Conservation (phyloP, 495 filamentous ascomycete genomes). For the Aspergillus ostianus region DNA sequence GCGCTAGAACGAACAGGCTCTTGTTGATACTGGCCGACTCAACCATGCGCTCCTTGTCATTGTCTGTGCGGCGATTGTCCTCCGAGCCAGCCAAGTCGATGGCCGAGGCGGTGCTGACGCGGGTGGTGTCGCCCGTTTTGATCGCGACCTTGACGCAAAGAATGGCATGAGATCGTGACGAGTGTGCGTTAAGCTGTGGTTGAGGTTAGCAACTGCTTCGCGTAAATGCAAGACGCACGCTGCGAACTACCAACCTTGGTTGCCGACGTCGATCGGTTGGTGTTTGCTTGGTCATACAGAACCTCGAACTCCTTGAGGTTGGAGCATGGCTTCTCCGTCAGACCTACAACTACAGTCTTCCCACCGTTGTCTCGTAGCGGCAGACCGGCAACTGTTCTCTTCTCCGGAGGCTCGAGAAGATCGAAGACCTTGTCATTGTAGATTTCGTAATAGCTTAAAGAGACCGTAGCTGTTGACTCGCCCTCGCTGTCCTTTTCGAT, state of each 20-base stretch:
- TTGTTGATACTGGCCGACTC: slow-evolving; percentile 99
- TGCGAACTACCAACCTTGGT: slow-evolving; percentile 61
- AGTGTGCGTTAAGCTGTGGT: slow-evolving; percentile 79
- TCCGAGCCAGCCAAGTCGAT: slow-evolving; percentile 97
- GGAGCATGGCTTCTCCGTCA: slow-evolving; percentile 82
- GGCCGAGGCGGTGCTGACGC: slow-evolving; percentile 81
- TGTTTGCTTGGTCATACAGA: slow-evolving; percentile 92
- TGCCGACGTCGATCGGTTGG: slow-evolving; percentile 84
- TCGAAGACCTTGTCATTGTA: slow-evolving; percentile 97
- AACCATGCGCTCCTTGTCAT: slow-evolving; percentile 87
- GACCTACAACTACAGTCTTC: slow-evolving; percentile 88
- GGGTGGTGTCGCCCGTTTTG: slow-evolving; percentile 65
- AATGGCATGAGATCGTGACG: slow-evolving; percentile 90
- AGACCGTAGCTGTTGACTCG: slow-evolving; percentile 69
- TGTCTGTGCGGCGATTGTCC: slow-evolving; percentile 92
- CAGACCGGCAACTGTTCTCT: slow-evolving; percentile 79
- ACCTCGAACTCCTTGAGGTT: slow-evolving; percentile 90
- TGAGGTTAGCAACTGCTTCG: slow-evolving; percentile 15
- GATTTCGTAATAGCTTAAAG: slow-evolving; percentile 95
- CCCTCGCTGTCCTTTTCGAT: slow-evolving; percentile 80
- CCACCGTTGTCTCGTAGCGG: slow-evolving; percentile 84
- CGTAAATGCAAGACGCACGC: neutral
- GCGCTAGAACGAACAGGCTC: slow-evolving; percentile 88
- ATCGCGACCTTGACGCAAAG: slow-evolving; percentile 85
- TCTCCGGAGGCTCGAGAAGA: slow-evolving; percentile 86